phyloP scores from a whole-genome alignment of 1,284 basidiomycete genomes.

The Blastosporella zonata region DNA sequence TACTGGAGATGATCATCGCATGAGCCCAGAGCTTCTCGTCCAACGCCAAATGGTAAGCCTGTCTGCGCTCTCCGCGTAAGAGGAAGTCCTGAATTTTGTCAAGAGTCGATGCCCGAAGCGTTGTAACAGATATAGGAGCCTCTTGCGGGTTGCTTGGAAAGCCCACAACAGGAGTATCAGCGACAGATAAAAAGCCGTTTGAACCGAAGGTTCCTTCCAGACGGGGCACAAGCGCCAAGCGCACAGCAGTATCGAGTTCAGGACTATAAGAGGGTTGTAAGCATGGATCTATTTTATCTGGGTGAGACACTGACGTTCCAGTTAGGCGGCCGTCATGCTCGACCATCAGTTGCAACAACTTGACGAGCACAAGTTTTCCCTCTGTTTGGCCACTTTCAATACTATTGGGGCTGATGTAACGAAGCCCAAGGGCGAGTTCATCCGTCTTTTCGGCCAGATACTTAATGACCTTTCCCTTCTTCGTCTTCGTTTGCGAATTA shows the following conservation, averaged over 20 bases:
- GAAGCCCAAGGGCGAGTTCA: constrained; percentile 75
- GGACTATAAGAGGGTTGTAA: constrained; percentile 42
- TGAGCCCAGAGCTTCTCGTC: constrained; percentile 93
- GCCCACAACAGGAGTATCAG: constrained; percentile 21
- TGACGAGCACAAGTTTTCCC: constrained; percentile 74
- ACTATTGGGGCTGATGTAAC: constrained; percentile 60
- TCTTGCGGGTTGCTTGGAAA: constrained; percentile 31
- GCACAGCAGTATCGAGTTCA: constrained; percentile 61
- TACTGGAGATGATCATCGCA: constrained; percentile 92
- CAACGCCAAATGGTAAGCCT: constrained; percentile 87
- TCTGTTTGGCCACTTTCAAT: constrained; percentile 63
- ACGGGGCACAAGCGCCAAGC: constrained; percentile 61
- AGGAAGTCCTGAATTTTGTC: constrained; percentile 79
- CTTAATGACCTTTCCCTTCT: constrained; percentile 74
- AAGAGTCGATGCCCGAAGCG: constrained; percentile 59
- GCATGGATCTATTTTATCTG: constrained; percentile 5
- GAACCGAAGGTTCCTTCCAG: constrained; percentile 30
- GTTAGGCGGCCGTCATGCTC: constrained; percentile 84
- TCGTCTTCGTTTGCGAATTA: constrained; percentile 71
- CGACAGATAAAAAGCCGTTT: constrained; percentile 23
- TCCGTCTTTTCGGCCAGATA: constrained; percentile 75
- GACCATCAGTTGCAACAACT: constrained; percentile 75
- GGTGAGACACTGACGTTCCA: constrained; percentile 74
- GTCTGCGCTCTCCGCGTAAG: constrained; percentile 78
- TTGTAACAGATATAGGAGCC: constrained; percentile 44